Evolutionary conservation across 257 asterid species (phyloP), one percentile per base, ranked within the genome.

Genomic region (Prunella vulgaris): DNA sequence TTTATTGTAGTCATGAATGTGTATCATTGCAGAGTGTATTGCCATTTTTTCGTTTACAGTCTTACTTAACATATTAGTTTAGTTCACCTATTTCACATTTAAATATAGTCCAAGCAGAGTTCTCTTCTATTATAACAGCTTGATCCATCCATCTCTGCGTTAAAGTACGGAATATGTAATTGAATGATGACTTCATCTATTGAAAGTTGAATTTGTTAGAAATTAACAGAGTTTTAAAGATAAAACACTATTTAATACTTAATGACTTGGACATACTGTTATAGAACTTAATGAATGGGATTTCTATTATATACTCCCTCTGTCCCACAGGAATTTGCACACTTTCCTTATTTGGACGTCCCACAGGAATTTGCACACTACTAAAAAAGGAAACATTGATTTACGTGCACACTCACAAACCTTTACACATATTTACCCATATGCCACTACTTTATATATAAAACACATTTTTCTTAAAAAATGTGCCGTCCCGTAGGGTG

Each of bases 81-180:
- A 64, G 67, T 60, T 32, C 69, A 61, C 67, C 42, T 52, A 57
- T 46, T 40, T 40, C 58, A 13, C 33, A 64, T 13, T 63, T 51
- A 12, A 5, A 22, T 35, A 57, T 60, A 20, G 37, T 61, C 65
- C 24, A 58, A 12, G 20, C 56, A 10, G 30, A 46, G 69, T 22
- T 40, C 30, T 54, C 35, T 5, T 63, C 76, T 57, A 30, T 56
- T 18, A 10, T 14, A 25, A 33, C 24, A 56, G 20, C 52, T 61
- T 66, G 56, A 69, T 51, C 8, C 60, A 17, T 61, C 72, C 72
- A 66, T 66, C 59, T 37, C 60, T 24, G 28, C 62, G 22, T 40
- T 5, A n/a, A 63, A 13, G 21, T 30, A 59, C 48, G 70, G 64
- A 58, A 48, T 35, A 68, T 44, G 51, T 21, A 21, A 52, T 33